Conservation (phyloP, 495 filamentous ascomycete genomes). For the Articulospora tetracladia region DNA sequence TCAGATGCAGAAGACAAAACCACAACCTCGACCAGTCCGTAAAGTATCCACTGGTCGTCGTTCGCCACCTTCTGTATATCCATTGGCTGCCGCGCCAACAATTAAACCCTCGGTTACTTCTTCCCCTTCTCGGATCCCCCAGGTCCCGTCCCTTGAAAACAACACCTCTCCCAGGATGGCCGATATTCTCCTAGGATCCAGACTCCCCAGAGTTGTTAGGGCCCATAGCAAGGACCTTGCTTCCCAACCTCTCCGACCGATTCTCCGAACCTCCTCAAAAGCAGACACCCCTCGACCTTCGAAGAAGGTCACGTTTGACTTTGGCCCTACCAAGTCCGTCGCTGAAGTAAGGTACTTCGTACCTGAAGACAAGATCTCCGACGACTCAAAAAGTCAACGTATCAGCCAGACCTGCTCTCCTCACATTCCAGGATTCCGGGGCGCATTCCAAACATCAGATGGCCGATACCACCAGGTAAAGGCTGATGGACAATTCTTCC, state of each 20-base stretch:
- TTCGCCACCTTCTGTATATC: not conserved
- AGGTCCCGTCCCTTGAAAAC: not conserved
- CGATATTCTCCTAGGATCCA: not conserved
- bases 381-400: not conserved
- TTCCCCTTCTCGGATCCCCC: not conserved
- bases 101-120: not conserved
- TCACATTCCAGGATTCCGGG: not conserved
- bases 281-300: not conserved
- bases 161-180: not conserved
- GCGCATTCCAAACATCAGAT: not conserved
- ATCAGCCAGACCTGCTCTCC: not conserved
- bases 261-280: not conserved
- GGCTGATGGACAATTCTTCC: not conserved
- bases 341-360: not conserved
- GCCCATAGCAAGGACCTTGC: not conserved
- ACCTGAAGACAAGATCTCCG: not conserved
- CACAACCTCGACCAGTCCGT: not conserved
- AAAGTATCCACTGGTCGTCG: not conserved
- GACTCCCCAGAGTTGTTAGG: not conserved
- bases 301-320: not conserved
- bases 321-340: not conserved
- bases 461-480: not conserved
- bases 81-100: not conserved
- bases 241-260: not conserved
- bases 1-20: not conserved